phyloP scores from a whole-genome alignment of 2,329 filamentous ascomycete genomes.

The Periconia sp. region DNA sequence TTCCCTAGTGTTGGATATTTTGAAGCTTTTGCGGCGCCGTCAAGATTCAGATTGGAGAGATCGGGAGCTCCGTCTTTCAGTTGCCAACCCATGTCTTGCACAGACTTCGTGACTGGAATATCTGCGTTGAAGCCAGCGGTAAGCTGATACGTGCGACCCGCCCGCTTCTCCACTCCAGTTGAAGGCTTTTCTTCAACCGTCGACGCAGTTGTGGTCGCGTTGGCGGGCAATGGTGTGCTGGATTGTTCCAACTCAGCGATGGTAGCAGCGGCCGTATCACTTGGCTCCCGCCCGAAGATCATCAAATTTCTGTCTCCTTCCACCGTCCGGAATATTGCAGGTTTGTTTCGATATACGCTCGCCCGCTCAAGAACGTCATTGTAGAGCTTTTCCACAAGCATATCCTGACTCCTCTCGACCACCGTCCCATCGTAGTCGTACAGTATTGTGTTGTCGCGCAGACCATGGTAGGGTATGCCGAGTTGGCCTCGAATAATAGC shows the following conservation, averaged over 20 bases:
- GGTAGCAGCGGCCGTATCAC: constrained; percentile 58
- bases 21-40: constrained; percentile 62
- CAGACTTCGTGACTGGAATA: constrained; percentile 74
- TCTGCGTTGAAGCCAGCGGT: constrained; percentile 70
- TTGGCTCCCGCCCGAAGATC: constrained; percentile 77
- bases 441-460: constrained; percentile 79
- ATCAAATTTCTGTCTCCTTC: constrained; percentile 83
- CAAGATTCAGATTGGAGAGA: constrained; percentile 71
- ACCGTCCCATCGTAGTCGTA: constrained; percentile 81
- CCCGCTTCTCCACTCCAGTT: constrained; percentile 60
- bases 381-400: constrained; percentile 85
- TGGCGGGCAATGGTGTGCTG: constrained; percentile 49
- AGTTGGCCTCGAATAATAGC: constrained; percentile 88
- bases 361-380: constrained; percentile 93
- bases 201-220: constrained; percentile 50
- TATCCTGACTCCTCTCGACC: constrained; percentile 77
- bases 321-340: constrained; percentile 68
- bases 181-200: constrained; percentile 50
- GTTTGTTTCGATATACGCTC: constrained; percentile 84
- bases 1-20: constrained; percentile 76
- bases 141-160: constrained; percentile 68
- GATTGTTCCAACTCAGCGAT: constrained; percentile 75
- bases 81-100: constrained; percentile 79
- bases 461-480: constrained; percentile 78
- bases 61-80: constrained; percentile 63